Evolutionary conservation across 169 alveolate genomes (phyloP), one percentile per base, ranked within the genome.

Genomic region (Plasmodium ovale): DNA sequence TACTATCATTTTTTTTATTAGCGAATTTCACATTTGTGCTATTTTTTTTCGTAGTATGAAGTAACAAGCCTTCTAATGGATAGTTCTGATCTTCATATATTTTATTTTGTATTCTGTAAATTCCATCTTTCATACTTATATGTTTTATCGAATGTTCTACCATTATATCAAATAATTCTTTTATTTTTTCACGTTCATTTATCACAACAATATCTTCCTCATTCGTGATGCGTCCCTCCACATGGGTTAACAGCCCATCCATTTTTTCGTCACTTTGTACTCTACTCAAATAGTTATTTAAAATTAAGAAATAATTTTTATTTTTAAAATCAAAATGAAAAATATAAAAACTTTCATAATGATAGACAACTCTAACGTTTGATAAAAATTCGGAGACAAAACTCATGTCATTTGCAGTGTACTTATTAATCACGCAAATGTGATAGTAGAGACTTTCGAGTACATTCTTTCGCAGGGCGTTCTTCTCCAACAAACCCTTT

Each of bases 51-150:
- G 44, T 21, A n/a, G 87, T 71, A 58, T 73, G 87, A 19, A 87
- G 29, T 59, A 70, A 54, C 16, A 77, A 31, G 39, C 91, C 70
- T 62, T 65, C 91, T 87, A 72, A 44, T 64, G 94, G 77, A 73
- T 85, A 74, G 31, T 82, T 29, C 56, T 49, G 84, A 29, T 77
- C 58, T 7, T 85, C 72, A 87, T 87, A 87, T 44, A 89, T 65
- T 42, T 59, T 42, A 53, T 79, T 82, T 58, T 53, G 71, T 87
- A 89, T 51, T 67, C 84, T 58, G 68, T 71, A 92, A 70, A 91
- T 72, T 42, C 60, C 54, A 54, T 73, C 64, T 73, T 87, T 72
- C 42, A 77, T 35, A 31, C 82, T 47, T 72, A 72, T 35, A 56
- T 72, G n/a, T 19, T 59, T 71, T 10, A 62, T 62, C 33, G 60